Evolutionary conservation across 768 basidiomycete genomes (phyloP), one percentile per base, ranked within the genome.

Genomic region (Pisolithus microcarpus): DNA sequence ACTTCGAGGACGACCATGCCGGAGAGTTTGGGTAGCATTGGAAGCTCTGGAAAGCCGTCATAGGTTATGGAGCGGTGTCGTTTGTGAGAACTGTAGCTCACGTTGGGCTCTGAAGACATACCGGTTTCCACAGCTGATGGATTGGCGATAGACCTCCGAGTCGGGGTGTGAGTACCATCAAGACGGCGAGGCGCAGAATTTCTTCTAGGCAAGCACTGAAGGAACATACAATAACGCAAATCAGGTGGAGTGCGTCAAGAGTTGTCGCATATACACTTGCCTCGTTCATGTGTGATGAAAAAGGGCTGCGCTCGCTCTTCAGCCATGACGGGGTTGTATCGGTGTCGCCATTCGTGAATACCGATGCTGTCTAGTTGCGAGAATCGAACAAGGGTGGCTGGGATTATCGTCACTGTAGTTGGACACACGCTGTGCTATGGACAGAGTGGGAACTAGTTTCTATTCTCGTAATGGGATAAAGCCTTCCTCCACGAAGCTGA

Each of bases 1-100:
- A 86, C 81, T 57, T 84, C 78, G 48, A 88, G 75, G 56, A 82
- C 69, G 36, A 80, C 68, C 46, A 83, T 78, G 50, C 72, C 74
- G 28, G 71, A 70, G 51, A 79, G 69, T 61, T 70, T 72, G 42
- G 79, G 85, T 53, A 79, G 62, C 21, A 69, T 69, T 46, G 75
- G 78, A 47, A 68, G 59, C 51, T 64, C 65, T 52, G 58, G 62
- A 44, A 57, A 43, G 21, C 30, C 50, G 21, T 39, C 61, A 50
- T 61, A 60, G 50, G 62, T 68, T 53, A 61, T 42, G 48, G 69
- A 65, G 52, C 66, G 67, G 48, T 68, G 65, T 47, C 72, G 72
- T 59, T 74, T 75, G 63, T 71, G 63, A 42, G 62, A 61, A 39
- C 50, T 50, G 38, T 57, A 46, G 52, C 61, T 61, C 53, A 60